Evolutionary conservation across 306 rosid genomes (phyloP).

Genomic region (Corylus avellana): DNA sequence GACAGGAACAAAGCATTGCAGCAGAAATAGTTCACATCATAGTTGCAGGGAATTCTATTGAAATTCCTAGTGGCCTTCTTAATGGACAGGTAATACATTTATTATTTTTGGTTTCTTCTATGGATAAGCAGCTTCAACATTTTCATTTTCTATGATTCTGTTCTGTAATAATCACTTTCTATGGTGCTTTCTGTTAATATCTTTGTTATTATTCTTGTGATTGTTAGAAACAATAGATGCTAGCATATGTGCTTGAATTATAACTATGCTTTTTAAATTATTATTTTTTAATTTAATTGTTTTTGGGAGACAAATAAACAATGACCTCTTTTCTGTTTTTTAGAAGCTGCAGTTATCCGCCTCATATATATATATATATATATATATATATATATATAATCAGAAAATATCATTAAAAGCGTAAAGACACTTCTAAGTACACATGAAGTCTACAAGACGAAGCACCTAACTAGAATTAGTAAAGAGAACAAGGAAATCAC

Average conservation of each 20-base stretch:
- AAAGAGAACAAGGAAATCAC: no score
- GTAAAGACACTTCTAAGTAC: no score
- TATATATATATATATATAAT: no score
- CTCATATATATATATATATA: neutral
- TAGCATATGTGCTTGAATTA: slow-evolving; percentile 10
- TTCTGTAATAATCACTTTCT: slow-evolving; percentile 1
- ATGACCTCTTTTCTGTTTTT: slow-evolving; percentile 3
- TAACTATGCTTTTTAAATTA: neutral
- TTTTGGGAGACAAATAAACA: neutral
- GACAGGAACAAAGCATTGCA: slow-evolving; percentile 83
- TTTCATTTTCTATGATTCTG: slow-evolving; percentile 8
- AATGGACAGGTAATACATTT: slow-evolving; percentile 78
- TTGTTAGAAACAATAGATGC: slow-evolving; percentile 7
- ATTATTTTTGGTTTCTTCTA: slow-evolving; percentile 9
- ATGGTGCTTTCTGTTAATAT: neutral
- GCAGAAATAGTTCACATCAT: slow-evolving; percentile 82
- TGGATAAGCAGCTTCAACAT: neutral
- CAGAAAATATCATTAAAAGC: no score
- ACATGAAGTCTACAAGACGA: no score
- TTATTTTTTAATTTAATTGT: neutral
- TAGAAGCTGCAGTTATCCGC: neutral
- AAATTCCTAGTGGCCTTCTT: slow-evolving; percentile 63
- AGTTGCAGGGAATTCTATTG: slow-evolving; percentile 86
- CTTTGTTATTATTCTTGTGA: neutral
- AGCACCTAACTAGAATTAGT: no score